Evolutionary conservation across 1,284 basidiomycete species (phyloP).

Genomic region (Cutaneotrichosporon curvatum): DNA sequence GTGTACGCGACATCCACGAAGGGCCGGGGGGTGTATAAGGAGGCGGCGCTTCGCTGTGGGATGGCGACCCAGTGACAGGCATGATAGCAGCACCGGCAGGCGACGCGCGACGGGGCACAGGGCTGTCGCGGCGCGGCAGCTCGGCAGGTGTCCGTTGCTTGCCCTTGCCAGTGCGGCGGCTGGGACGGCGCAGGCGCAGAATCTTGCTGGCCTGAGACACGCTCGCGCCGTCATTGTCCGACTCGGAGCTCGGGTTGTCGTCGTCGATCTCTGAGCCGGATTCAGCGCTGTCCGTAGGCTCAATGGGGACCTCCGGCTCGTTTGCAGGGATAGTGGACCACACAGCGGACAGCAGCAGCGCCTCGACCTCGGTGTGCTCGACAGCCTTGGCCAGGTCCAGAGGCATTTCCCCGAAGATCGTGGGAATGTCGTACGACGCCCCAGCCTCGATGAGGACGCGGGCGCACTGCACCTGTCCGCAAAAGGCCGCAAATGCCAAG

Average conservation of each 20-base stretch:
- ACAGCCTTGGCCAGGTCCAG: constrained; percentile 64
- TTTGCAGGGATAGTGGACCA: constrained; percentile 29
- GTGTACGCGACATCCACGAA: constrained; percentile 39
- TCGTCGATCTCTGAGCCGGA: constrained; percentile 40
- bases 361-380: constrained; percentile 50
- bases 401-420: constrained; percentile 69
- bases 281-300: constrained; percentile 6
- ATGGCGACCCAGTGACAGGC: too few relatives aligned
- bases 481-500: constrained; percentile 75
- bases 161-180: constrained; percentile 1
- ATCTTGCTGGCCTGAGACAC: constrained; percentile 11
- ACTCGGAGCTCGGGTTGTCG: constrained; percentile 41
- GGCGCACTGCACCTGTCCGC: constrained; percentile 60
- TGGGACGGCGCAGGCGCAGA: constrained; percentile 8
- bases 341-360: constrained; percentile 42
- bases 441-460: constrained; percentile 66
- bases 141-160: constrained; percentile 1
- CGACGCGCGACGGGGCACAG: constrained; percentile 6
- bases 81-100: too few relatives aligned
- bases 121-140: not conserved
- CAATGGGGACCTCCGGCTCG: constrained; percentile 3
- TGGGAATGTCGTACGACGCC: constrained; percentile 69
- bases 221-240: constrained; percentile 23
- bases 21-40: constrained; percentile 29
- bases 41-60: constrained; percentile 34